Evolutionary conservation across 495 filamentous ascomycete species (phyloP), one percentile per base, ranked within the genome.

Genomic region (Terfezia boudieri): DNA sequence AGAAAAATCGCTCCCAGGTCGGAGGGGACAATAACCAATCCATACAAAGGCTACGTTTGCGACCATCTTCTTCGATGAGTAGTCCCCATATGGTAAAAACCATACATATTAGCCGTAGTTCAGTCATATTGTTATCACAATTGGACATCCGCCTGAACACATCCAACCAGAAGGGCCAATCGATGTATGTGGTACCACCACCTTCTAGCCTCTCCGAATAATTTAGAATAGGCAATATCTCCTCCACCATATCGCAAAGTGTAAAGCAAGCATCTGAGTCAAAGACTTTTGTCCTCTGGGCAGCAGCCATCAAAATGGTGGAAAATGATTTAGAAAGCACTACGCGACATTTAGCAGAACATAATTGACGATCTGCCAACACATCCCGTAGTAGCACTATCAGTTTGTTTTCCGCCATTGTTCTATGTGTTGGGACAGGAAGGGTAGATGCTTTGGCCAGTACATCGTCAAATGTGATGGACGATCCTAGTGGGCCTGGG

Each of bases 371-470:
- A 57, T 58, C 50, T 0, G 78, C 76, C n/a, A 75, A 69, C 55
- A 94, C 77, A 62, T 98, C 87, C 60, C 85, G 80, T 16, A 95
- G 73, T 23, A 95, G 70, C 61, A 94, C 81, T 51, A 98, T 77
- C 53, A 95, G 67, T 32, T 89, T 81, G 57, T 95, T 94, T 64
- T 96, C 90, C 2, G 81, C 81, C 87, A 96, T 95, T 65, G 90
- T 94, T 53, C 62, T 37, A 59, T 64, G 70, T 17, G 74, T 69
- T 20, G 80, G 72, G 53, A 84, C 64, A 6, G 83, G 78, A 55
- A 94, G 66, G 20, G 82, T 68, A 14, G 80, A 72, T 4, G 76
- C 72, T 50, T 77, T 78, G n/a, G 80, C 73, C 9, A 88, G 72
- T 11, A 84, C 73, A 65, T 94, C 86, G 53, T 89, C 78, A 59